phyloP scores from a whole-genome alignment of 441 rosid genomes.

The Gossypium gossypioides region DNA sequence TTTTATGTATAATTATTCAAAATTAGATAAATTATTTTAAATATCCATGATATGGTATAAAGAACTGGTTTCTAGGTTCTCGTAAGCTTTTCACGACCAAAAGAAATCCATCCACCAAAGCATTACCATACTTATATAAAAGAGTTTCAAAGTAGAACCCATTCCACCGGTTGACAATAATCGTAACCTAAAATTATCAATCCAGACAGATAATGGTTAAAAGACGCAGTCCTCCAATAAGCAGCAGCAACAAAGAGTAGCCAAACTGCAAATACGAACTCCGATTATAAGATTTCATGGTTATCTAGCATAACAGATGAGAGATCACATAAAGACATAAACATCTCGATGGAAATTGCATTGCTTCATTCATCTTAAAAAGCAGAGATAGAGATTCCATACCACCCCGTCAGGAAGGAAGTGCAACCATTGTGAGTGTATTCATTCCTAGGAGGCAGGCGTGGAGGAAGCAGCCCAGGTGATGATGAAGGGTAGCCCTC shows the following conservation, averaged over 20 bases:
- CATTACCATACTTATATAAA: neutral
- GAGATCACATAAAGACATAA: no score
- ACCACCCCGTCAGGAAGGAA: constrained; percentile 35
- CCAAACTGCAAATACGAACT: constrained; percentile 35
- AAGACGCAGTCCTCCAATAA: constrained; percentile 25
- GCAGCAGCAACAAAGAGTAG: constrained; percentile 45
- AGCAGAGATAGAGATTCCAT: constrained; percentile 1
- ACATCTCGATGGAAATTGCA: no score
- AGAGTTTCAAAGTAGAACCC: neutral
- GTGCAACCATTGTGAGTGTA: constrained; percentile 18
- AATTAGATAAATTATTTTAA: no score
- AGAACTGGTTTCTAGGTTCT: no score
- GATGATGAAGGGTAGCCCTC: constrained; percentile 24
- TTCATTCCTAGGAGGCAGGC: neutral
- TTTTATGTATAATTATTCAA: no score
- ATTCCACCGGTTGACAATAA: neutral
- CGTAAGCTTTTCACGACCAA: no score
- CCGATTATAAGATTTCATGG: no score
- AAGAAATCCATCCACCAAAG: neutral
- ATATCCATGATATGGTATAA: no score
- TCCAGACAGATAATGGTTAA: neutral
- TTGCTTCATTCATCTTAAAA: no score
- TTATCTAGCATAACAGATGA: no score
- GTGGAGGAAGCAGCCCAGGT: constrained; percentile 16
- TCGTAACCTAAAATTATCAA: neutral